phyloP scores from a whole-genome alignment of 441 rosid genomes.

The Gossypium laxum region DNA sequence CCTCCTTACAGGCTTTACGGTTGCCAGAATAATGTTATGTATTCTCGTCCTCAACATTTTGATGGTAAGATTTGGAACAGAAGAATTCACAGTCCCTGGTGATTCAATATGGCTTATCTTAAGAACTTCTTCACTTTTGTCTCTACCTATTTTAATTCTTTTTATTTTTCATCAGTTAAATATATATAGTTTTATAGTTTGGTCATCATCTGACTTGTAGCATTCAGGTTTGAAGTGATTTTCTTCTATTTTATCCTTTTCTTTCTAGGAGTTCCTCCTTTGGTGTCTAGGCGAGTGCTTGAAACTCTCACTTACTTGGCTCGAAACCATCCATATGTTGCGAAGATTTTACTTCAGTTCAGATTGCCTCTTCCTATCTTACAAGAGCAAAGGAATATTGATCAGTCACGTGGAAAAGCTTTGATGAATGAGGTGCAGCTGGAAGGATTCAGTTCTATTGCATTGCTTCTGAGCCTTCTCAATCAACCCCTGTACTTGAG shows the following conservation, averaged over 20 bases:
- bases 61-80: conserved; percentile 46
- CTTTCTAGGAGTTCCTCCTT: conserved; percentile 76
- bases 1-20: conserved; percentile 81
- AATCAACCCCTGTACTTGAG: conserved; percentile 86
- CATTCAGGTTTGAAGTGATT: not conserved
- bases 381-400: conserved; percentile 28
- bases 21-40: conserved; percentile 83
- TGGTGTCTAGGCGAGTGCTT: conserved; percentile 84
- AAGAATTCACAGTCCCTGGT: not conserved
- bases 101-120: not conserved
- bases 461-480: conserved; percentile 78
- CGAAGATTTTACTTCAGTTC: conserved; percentile 69
- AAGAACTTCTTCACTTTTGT: not conserved
- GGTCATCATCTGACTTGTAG: not conserved
- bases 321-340: conserved; percentile 72
- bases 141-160: not conserved
- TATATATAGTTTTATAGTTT: not conserved
- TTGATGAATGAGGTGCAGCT: conserved; percentile 45
- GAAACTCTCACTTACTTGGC: conserved; percentile 85
- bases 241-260: not conserved
- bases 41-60: conserved; percentile 86
- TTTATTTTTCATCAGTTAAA: not conserved
- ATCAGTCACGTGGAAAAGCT: conserved; percentile 61
- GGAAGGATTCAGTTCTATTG: conserved; percentile 49
- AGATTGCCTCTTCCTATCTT: conserved; percentile 46